Conservation (phyloP, 352 stramenopile species). For the Phytophthora sansomeana region DNA sequence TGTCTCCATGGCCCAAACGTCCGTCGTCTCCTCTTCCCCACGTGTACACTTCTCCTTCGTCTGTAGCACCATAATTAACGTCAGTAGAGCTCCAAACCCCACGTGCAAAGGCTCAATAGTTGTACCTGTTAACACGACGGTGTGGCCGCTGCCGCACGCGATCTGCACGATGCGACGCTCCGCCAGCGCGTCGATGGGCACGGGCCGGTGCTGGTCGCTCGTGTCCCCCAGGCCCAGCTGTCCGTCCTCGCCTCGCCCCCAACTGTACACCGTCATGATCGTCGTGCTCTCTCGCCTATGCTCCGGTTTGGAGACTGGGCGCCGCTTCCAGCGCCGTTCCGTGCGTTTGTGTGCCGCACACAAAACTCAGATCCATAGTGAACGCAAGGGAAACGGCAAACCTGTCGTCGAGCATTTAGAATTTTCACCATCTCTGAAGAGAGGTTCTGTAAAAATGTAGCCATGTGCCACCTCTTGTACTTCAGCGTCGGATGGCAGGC, state of each 20-base stretch:
- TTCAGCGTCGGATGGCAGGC: constrained; percentile 8
- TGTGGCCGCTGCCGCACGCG: constrained; percentile 89
- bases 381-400: constrained; percentile 10
- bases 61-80: constrained; percentile 11
- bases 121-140: constrained; percentile 83
- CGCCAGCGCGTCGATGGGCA: constrained; percentile 84
- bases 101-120: background rate
- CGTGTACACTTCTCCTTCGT: constrained; percentile 90
- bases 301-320: constrained; percentile 20
- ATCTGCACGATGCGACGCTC: constrained; percentile 89
- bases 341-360: background rate
- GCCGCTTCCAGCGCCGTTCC: constrained; percentile 15
- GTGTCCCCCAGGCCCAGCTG: constrained; percentile 88
- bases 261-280: constrained; percentile 83
- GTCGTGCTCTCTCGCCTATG: background rate
- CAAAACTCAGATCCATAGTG: constrained; percentile 20
- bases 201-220: constrained; percentile 87
- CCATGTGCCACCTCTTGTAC: constrained; percentile 14
- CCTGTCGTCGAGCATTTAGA: background rate
- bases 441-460: constrained; percentile 1
- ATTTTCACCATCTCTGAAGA: background rate
- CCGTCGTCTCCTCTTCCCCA: constrained; percentile 92
- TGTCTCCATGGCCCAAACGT: constrained; percentile 92
- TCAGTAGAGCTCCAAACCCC: background rate
- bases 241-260: constrained; percentile 88